phyloP scores from a whole-genome alignment of 2,329 filamentous ascomycete species.

The Ceratocystis variospora region DNA sequence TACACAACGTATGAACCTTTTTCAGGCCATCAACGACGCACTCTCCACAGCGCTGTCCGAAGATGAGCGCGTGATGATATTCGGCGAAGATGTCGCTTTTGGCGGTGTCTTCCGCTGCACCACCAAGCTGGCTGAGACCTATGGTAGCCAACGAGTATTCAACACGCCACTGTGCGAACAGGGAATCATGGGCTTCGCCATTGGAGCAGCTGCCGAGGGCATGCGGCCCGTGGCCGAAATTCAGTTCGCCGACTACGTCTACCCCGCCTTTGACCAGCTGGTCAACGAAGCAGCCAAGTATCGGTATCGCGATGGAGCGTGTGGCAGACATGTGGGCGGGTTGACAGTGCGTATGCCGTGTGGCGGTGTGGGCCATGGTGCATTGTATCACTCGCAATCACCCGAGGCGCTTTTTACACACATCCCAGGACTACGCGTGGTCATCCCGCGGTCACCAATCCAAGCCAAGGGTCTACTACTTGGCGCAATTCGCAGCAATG shows the following conservation, averaged over 20 bases:
- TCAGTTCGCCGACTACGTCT: conserved; percentile 91
- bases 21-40: conserved; percentile 85
- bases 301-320: conserved; percentile 55
- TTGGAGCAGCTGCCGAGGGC: conserved; percentile 78
- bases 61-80: conserved; percentile 77
- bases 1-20: conserved; percentile 82
- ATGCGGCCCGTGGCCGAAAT: conserved; percentile 91
- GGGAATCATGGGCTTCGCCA: conserved; percentile 85
- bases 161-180: conserved; percentile 93
- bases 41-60: conserved; percentile 67
- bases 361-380: conserved; percentile 80
- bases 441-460: conserved; percentile 71
- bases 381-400: conserved; percentile 75
- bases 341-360: conserved; percentile 83
- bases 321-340: conserved; percentile 53
- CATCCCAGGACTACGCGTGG: conserved; percentile 69
- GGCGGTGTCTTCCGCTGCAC: conserved; percentile 93
- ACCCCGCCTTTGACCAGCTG: conserved; percentile 83
- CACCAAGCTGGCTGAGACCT: conserved; percentile 77
- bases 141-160: conserved; percentile 80
- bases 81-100: conserved; percentile 94
- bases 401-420: conserved; percentile 83
- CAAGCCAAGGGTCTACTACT: conserved; percentile 83
- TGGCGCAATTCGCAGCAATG: conserved; percentile 61
- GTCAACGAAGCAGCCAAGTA: conserved; percentile 89